A percentile compares a stretch with the other conserved stretches of the same genome.
These are phyloP conservation scores for Rhizopus microsporus DNA, from an alignment of 371 early-diverging fungal genomes.

Conservation along the genomic window DNA sequence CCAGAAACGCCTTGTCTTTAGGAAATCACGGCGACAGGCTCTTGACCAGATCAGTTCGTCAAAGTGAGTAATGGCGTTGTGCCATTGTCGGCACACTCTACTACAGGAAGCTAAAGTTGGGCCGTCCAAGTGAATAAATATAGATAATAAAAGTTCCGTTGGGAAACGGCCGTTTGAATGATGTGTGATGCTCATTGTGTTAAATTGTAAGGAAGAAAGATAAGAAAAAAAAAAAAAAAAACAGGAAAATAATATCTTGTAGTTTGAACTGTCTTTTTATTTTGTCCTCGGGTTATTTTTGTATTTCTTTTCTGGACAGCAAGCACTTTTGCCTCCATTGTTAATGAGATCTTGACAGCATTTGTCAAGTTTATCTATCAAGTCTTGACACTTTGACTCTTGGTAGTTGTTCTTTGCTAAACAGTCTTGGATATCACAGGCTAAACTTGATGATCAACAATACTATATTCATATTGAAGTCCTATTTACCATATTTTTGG, in stretches of 20 bases:
- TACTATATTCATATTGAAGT: not conserved
- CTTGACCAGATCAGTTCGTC: conserved; percentile 44
- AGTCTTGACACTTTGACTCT: conserved; percentile 61
- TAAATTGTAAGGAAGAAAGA: conserved; percentile 8
- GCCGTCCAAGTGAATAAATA: conserved; percentile 44
- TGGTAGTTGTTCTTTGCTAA: conserved; percentile 66
- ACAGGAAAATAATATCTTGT: conserved; percentile 5
- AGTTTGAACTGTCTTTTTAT: conserved; percentile 5
- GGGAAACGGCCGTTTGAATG: conserved; percentile 26
- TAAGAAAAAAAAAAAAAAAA: conserved; percentile 11
- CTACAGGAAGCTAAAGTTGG: conserved; percentile 26
- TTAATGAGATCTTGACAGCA: conserved; percentile 65
- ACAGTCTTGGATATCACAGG: conserved; percentile 75
- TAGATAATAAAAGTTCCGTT: conserved; percentile 38
- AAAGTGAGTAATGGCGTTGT: conserved; percentile 31
- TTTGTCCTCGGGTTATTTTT: conserved; percentile 14
- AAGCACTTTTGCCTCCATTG: conserved; percentile 60
- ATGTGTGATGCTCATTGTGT: conserved; percentile 1
- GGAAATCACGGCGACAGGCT: conserved; percentile 33
- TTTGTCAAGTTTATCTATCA: conserved; percentile 52
- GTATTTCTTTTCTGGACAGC: conserved; percentile 63
- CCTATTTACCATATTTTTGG: conserved; percentile 39
- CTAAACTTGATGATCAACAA: conserved; percentile 23
- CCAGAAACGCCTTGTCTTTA: conserved; percentile 34
- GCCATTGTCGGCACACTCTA: conserved; percentile 42